A percentile compares a stretch with the other conserved stretches of the same genome.
These are phyloP conservation scores for Irpex sp. DNA, from an alignment of 1,284 basidiomycete genomes.

Conservation along the genomic window DNA sequence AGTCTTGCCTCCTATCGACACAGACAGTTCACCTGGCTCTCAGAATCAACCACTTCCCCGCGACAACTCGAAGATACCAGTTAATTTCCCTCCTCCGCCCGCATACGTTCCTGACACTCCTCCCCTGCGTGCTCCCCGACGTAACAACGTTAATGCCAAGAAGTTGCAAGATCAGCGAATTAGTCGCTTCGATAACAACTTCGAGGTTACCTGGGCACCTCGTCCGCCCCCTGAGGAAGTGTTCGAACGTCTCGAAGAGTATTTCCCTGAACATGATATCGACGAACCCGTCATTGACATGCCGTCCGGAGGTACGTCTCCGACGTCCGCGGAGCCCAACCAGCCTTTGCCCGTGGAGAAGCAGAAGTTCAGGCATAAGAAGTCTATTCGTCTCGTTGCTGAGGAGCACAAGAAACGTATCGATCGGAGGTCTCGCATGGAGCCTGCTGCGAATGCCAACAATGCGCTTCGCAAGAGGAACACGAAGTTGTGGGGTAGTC, in stretches of 20 bases:
- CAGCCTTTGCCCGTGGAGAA: slow-evolving; percentile 29
- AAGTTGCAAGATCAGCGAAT: slow-evolving; percentile 36
- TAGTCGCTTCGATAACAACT: slow-evolving; percentile 57
- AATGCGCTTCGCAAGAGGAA: slow-evolving; percentile 74
- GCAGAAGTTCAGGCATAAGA: slow-evolving; percentile 57
- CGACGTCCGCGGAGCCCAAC: slow-evolving; percentile 63
- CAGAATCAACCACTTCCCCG: slow-evolving; percentile 11
- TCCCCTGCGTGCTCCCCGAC: slow-evolving; percentile 6
- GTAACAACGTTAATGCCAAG: slow-evolving; percentile 17
- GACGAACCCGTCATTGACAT: slow-evolving; percentile 95
- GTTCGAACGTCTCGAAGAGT: slow-evolving; percentile 90
- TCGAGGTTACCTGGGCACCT: slow-evolving; percentile 73
- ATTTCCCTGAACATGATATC: slow-evolving; percentile 95
- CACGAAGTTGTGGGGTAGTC: slow-evolving; percentile 96
- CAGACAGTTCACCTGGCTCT: slow-evolving; percentile 22
- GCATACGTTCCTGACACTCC: slow-evolving; percentile 20
- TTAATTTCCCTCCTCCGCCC: slow-evolving; percentile 21
- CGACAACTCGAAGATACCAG: slow-evolving; percentile 15
- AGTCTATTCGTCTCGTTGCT: slow-evolving; percentile 92
- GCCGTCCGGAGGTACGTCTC: slow-evolving; percentile 73
- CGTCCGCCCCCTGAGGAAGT: slow-evolving; percentile 94
- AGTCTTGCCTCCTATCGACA: slow-evolving; percentile 25
- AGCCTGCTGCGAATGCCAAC: slow-evolving; percentile 37
- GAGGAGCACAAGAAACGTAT: slow-evolving; percentile 73
- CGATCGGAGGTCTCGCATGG: slow-evolving; percentile 54